These are phyloP conservation scores for Canavalia ensiformis DNA, from an alignment of 306 rosid genomes.

Conservation along the genomic window DNA sequence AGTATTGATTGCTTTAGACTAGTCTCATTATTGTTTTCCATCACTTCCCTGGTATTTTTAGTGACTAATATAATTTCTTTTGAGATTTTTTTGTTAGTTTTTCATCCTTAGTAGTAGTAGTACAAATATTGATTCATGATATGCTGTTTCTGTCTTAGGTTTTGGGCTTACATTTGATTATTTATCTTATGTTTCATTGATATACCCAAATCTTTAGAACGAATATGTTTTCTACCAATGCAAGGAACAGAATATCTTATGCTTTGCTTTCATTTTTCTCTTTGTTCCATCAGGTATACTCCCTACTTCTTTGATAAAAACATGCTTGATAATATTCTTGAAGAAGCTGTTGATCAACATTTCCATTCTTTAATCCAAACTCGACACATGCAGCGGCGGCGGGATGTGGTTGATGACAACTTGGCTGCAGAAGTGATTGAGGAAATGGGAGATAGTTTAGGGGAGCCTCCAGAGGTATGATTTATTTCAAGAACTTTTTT, in stretches of 20 bases:
- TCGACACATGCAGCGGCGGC: slow-evolving; percentile 90
- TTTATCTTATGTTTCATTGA: slow-evolving; percentile 1
- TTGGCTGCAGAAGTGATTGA: slow-evolving; percentile 87
- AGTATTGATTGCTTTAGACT: slow-evolving; percentile 25
- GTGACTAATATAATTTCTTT: slow-evolving; percentile 6
- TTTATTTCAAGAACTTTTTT: not conserved
- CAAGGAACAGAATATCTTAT: slow-evolving; percentile 41
- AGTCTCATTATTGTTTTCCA: slow-evolving; percentile 5
- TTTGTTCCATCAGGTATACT: slow-evolving; percentile 82
- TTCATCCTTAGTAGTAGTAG: not conserved
- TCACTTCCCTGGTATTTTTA: slow-evolving; percentile 5
- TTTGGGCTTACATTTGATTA: slow-evolving; percentile 31
- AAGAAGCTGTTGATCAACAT: slow-evolving; percentile 98
- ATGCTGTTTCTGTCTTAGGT: slow-evolving; percentile 14
- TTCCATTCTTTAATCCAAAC: slow-evolving; percentile 93
- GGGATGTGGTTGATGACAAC: slow-evolving; percentile 92
- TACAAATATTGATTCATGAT: not conserved
- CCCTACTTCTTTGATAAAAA: slow-evolving; percentile 97
- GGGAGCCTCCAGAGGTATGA: slow-evolving; percentile 97
- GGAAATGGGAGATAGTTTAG: slow-evolving; percentile 87
- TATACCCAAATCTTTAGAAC: not conserved
- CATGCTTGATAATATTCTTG: slow-evolving; percentile 97
- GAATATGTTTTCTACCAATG: slow-evolving; percentile 30
- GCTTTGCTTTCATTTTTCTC: slow-evolving; percentile 32
- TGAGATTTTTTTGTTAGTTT: not conserved